These are phyloP conservation scores for Cnidoscolus chayamansa DNA, from an alignment of 441 rosid genomes.

Conservation along the genomic window DNA sequence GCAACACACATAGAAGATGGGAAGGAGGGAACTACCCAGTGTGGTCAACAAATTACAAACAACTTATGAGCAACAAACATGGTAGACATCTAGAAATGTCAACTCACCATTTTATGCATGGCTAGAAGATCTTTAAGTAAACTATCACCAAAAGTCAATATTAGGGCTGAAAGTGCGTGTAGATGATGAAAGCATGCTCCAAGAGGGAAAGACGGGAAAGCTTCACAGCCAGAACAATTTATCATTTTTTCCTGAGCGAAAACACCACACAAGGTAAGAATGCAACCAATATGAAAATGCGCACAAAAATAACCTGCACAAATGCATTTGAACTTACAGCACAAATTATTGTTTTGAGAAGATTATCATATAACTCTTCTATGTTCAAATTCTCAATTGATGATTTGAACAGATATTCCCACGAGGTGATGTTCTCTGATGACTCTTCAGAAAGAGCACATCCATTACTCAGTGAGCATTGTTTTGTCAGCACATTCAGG, in stretches of 20 bases:
- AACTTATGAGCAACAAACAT: neutral
- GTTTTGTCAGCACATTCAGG: slow-evolving; percentile 44
- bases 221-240: slow-evolving; percentile 32
- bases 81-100: neutral
- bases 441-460: slow-evolving; percentile 38
- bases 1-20: neutral
- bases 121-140: slow-evolving; percentile 69
- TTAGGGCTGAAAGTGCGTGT: slow-evolving; percentile 45
- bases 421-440: slow-evolving; percentile 47
- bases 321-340: slow-evolving; percentile 49
- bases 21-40: neutral
- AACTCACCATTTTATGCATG: slow-evolving; percentile 68
- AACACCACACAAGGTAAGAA: slow-evolving; percentile 25
- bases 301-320: neutral
- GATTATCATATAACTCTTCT: slow-evolving; percentile 46
- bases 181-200: slow-evolving; percentile 56
- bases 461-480: slow-evolving; percentile 36
- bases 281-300: slow-evolving; percentile 10
- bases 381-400: slow-evolving; percentile 44
- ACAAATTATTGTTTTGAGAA: slow-evolving; percentile 44
- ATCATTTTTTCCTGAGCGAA: slow-evolving; percentile 55
- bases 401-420: slow-evolving; percentile 62
- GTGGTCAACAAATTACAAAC: neutral
- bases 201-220: slow-evolving; percentile 32
- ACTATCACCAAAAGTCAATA: slow-evolving; percentile 55